phyloP scores from a whole-genome alignment of 208 protist genomes.

The Trypanosoma platydactyli region DNA sequence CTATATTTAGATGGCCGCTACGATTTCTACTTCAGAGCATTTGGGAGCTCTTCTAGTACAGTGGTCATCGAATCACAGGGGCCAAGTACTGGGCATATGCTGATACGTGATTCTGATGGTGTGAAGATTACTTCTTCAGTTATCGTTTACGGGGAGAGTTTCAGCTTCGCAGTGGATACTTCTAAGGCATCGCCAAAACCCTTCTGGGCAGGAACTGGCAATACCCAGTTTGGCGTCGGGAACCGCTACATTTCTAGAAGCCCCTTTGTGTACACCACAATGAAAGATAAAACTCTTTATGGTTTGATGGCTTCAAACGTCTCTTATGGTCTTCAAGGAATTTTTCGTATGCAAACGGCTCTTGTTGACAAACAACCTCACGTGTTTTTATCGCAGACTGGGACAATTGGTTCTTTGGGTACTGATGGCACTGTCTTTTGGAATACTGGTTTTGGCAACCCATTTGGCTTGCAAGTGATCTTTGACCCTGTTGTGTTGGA shows the following conservation, averaged over 20 bases:
- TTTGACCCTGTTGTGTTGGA: constrained; percentile 24
- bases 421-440: constrained; percentile 16
- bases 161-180: constrained; percentile 22
- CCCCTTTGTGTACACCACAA: constrained; percentile 24
- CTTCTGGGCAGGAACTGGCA: constrained; percentile 2
- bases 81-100: constrained; percentile 7
- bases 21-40: constrained; percentile 20
- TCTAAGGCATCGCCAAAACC: constrained; percentile 1
- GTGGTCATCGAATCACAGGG: not conserved
- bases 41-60: not conserved
- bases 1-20: constrained; percentile 1
- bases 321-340: constrained; percentile 3
- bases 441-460: constrained; percentile 12
- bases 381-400: constrained; percentile 14
- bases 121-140: constrained; percentile 1
- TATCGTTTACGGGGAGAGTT: constrained; percentile 17
- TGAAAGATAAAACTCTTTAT: not conserved
- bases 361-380: not conserved
- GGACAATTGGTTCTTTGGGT: constrained; percentile 14
- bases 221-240: not conserved
- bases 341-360: not conserved
- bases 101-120: constrained; percentile 3
- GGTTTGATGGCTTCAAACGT: constrained; percentile 1
- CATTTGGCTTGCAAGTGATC: not conserved
- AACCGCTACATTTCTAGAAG: not conserved